A percentile compares a stretch with the other conserved stretches of the same genome.
phyloP scores from a whole-genome alignment of 352 stramenopile genomes.

The Globisporangium alternatum region DNA sequence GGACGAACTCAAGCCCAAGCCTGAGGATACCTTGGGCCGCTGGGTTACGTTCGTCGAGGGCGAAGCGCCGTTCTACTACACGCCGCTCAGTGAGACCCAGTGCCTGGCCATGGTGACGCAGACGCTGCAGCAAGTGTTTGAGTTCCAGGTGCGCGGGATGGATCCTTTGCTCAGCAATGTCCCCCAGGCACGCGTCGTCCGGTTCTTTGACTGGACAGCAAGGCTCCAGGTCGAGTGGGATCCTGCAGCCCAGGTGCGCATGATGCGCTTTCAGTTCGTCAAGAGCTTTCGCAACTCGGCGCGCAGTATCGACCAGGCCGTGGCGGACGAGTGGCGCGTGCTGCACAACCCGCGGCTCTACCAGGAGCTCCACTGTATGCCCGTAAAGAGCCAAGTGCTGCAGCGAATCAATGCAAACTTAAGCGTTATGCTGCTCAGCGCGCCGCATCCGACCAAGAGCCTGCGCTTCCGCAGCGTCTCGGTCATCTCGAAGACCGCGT shows the following conservation, averaged over 20 bases:
- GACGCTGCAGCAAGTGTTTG: neutral
- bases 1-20: neutral
- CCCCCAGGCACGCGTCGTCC: neutral
- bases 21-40: neutral
- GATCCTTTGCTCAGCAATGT: neutral
- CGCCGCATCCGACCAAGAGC: neutral
- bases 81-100: neutral
- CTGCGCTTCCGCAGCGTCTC: constrained; percentile 6
- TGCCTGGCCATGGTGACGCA: neutral
- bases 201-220: constrained; percentile 8
- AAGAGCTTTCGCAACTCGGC: constrained; percentile 5
- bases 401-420: neutral
- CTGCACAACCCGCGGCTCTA: constrained; percentile 3
- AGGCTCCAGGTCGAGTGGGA: constrained; percentile 4
- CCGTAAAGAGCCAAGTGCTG: neutral
- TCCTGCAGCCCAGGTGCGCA: neutral
- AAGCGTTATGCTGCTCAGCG: neutral
- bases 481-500: neutral
- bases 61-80: constrained; percentile 5
- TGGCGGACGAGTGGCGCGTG: constrained; percentile 3
- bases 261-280: constrained; percentile 6
- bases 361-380: constrained; percentile 4
- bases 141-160: constrained; percentile 2
- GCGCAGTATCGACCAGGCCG: constrained; percentile 2
- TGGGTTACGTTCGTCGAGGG: constrained; percentile 4